Evolutionary conservation across 371 early-diverging fungal genomes (phyloP).

Genomic region (Mycotypha africana): DNA sequence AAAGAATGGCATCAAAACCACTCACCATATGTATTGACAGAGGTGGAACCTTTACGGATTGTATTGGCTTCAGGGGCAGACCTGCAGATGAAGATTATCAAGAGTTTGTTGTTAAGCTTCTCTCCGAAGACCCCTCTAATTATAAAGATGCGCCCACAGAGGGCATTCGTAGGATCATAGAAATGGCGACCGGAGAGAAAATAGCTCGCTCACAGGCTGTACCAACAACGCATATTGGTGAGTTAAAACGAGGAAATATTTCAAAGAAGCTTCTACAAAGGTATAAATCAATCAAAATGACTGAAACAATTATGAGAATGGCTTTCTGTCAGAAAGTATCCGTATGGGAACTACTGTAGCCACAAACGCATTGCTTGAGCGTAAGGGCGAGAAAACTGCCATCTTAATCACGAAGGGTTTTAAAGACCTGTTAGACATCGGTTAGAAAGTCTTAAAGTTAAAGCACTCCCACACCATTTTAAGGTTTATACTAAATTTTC

Average conservation of each 20-base stretch:
- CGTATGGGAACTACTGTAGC: slow-evolving; percentile 98
- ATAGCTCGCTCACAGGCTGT: slow-evolving; percentile 69
- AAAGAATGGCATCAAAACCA: background rate
- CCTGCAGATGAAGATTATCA: slow-evolving; percentile 47
- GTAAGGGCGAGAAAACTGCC: slow-evolving; percentile 86
- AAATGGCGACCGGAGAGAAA: slow-evolving; percentile 68
- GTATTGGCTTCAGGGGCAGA: slow-evolving; percentile 62
- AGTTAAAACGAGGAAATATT: too few relatives aligned
- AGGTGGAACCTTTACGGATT: slow-evolving; percentile 90
- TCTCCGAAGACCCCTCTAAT: slow-evolving; percentile 88
- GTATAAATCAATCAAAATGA: too few relatives aligned
- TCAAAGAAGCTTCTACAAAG: too few relatives aligned
- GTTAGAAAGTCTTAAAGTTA: slow-evolving; percentile 20
- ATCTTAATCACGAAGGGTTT: slow-evolving; percentile 91
- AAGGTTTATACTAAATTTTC: background rate
- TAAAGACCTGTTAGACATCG: slow-evolving; percentile 62
- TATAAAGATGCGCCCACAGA: slow-evolving; percentile 94
- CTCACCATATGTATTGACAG: slow-evolving; percentile 76
- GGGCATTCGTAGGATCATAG: slow-evolving; percentile 89
- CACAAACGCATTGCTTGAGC: slow-evolving; percentile 89
- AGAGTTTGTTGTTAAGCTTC: slow-evolving; percentile 70
- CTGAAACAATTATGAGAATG: background rate
- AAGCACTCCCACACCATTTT: background rate
- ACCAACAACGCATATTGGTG: slow-evolving; percentile 71
- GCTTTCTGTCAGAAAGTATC: slow-evolving; percentile 56